Base-by-base conservation (phyloP, 805 yeast species). In the Hanseniaspora valbyensis region DNA sequence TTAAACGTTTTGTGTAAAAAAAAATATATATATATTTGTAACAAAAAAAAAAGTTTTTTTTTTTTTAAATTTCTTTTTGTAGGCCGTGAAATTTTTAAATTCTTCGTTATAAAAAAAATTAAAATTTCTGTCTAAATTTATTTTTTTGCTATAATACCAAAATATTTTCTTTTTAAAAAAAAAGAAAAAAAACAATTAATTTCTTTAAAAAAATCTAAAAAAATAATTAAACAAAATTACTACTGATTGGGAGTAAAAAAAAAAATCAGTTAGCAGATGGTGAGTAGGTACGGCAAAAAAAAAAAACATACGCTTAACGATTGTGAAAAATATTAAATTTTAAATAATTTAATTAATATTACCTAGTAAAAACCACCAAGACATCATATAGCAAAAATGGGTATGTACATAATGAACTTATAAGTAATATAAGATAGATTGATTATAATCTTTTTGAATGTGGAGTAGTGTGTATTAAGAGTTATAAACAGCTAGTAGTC, bases 321-420 rank as follows among this genome's bases (percentile, higher is more conserved):
- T 26, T 26, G 29, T 26, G 29, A 26, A 26, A 26, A 26, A 26
- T 7, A 26, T 26, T n/a, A n/a, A n/a, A n/a, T n/a, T n/a, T n/a
- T n/a, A n/a, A n/a, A n/a, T n/a, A n/a, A n/a, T n/a, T n/a, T n/a
- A n/a, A n/a, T n/a, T n/a, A n/a, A n/a, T n/a, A n/a, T 12, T 3
- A 25, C 42, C 32, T 25, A 25, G 30, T 39, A 39, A 30, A n/a
- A 26, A 39, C 42, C 44, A 39, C 44, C 51, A 46, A 46, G n/a
- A 10, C 13, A 30, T 40, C 51, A 46, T 40, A 46, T 46, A 46
- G 51, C 51, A 46, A 46, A 26, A 46, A 46, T 46, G 51, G 51
- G 51, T 46, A 46, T 46, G 51, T 46, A 46, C 33, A 42, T n/a
- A 39, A 9, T 16, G 8, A 9, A 39, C 3, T 39, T n/a, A 9